Conservation (phyloP, 495 filamentous ascomycete species). For the Penicillium longicatenatum region DNA sequence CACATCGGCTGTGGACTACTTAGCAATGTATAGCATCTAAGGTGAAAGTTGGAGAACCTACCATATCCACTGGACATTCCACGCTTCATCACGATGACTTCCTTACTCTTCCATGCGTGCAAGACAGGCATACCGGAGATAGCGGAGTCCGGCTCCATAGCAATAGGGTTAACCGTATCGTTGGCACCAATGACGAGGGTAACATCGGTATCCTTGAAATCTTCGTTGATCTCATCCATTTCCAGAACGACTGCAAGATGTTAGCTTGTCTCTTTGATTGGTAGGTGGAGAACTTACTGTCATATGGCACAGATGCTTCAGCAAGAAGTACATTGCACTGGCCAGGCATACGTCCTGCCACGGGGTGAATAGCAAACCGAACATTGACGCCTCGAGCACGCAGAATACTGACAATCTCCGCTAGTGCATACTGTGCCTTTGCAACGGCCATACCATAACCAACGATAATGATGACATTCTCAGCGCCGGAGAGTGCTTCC, state of each 20-base stretch:
- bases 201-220: conserved; percentile 79
- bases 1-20: conserved; percentile 61
- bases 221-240: conserved; percentile 91
- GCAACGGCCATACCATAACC: conserved; percentile 89
- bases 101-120: conserved; percentile 88
- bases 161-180: conserved; percentile 84
- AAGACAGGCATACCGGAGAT: conserved; percentile 87
- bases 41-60: conserved; percentile 31
- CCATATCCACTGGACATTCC: conserved; percentile 81
- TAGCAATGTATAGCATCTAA: background rate
- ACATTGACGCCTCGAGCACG: conserved; percentile 71
- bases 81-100: conserved; percentile 85
- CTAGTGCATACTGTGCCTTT: conserved; percentile 82
- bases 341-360: conserved; percentile 82
- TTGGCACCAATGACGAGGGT: conserved; percentile 85
- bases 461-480: conserved; percentile 79
- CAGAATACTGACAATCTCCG: conserved; percentile 71
- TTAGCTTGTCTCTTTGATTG: conserved; percentile 14
- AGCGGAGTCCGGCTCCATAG: conserved; percentile 71
- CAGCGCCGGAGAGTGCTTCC: conserved; percentile 66
- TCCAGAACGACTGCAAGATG: conserved; percentile 62
- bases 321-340: conserved; percentile 85
- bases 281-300: conserved; percentile 49
- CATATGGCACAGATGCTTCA: conserved; percentile 80
- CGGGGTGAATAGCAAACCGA: conserved; percentile 84